Base-by-base conservation (phyloP, 2,329 filamentous ascomycete genomes). In the Blastomyces parvus region DNA sequence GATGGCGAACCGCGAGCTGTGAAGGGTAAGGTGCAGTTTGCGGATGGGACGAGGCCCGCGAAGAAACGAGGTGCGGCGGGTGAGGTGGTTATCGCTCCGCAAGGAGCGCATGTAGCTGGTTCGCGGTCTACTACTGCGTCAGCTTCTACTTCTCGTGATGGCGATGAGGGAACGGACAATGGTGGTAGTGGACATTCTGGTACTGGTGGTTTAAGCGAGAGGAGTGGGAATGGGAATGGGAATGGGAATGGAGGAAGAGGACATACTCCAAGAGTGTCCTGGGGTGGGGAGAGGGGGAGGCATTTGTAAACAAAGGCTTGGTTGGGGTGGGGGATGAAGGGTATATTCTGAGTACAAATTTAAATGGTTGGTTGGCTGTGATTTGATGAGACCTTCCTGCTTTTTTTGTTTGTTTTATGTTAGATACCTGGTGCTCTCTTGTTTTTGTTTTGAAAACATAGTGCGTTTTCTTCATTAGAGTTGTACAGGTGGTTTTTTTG, bases 11-110 rank as follows among this genome's bases (percentile, higher is more conserved):
- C 65, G 11, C 66, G 68, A 25, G 60, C 38, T 44, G 68, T 69
- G 14, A 68, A 66, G 57, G 68, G 70, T 46, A 74, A 72, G 60
- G 64, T 76, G 17, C 72, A 73, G 42, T 74, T 76, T 58, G 73
- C 73, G 0, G 73, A 75, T 60, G 70, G 68, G 2, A 69, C 70
- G 17, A 70, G 69, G 46, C 69, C 71, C 7, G 67, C 71, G 8
- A 70, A 66, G 17, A 69, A 66, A 17, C 67, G 65, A 63, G 65
- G 40, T 52, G 63, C 50, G 8, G 67, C 64, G 14, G 67, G 59
- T 22, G 53, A 30, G 40, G 65, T 52, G 38, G 53, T 66, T 27
- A 67, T 63, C 0, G 64, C 65, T 0, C 40, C 60, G 1, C 57
- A 65, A 14, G 13, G 42, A 9, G 58, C 63, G 17, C 46, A 27